Percentiles rank a stretch among this genome's conserved stretches.
phyloP scores from a whole-genome alignment of 2,329 filamentous ascomycete species.

The Amphichorda felina region DNA sequence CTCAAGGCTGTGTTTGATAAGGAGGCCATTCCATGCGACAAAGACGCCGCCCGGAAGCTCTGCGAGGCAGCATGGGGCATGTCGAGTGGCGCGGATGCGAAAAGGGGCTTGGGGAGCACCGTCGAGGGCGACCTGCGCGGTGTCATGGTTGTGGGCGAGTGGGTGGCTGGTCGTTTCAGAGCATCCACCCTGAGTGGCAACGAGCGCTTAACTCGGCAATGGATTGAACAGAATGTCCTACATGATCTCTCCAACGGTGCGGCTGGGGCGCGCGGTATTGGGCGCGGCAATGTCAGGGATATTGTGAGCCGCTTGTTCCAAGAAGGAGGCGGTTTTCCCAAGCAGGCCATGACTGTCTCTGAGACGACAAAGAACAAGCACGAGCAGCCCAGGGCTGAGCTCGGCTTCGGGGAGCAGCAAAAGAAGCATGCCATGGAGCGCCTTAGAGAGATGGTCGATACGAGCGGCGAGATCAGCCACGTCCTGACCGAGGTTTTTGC shows the following conservation, averaged over 20 bases:
- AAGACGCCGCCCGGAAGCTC: conserved; percentile 74
- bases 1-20: conserved; percentile 78
- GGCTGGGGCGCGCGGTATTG: conserved; percentile 58
- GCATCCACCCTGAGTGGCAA: conserved; percentile 27
- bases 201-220: conserved; percentile 53
- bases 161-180: conserved; percentile 65
- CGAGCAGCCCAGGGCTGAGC: conserved; percentile 44
- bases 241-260: conserved; percentile 58
- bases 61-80: conserved; percentile 80
- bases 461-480: conserved; percentile 66
- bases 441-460: conserved; percentile 65
- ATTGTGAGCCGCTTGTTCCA: conserved; percentile 70
- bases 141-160: conserved; percentile 78
- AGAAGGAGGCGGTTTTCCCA: conserved; percentile 67
- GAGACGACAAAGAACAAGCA: conserved; percentile 30
- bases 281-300: conserved; percentile 60
- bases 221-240: conserved; percentile 64
- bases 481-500: conserved; percentile 77
- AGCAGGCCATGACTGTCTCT: conserved; percentile 30
- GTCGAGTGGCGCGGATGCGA: conserved; percentile 56
- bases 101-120: conserved; percentile 54
- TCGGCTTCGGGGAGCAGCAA: conserved; percentile 60
- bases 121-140: conserved; percentile 65
- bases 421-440: conserved; percentile 64
- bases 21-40: conserved; percentile 80